Evolutionary conservation across 2,329 filamentous ascomycete species (phyloP), one percentile per base, ranked within the genome.

Genomic region (Fusarium sp.): DNA sequence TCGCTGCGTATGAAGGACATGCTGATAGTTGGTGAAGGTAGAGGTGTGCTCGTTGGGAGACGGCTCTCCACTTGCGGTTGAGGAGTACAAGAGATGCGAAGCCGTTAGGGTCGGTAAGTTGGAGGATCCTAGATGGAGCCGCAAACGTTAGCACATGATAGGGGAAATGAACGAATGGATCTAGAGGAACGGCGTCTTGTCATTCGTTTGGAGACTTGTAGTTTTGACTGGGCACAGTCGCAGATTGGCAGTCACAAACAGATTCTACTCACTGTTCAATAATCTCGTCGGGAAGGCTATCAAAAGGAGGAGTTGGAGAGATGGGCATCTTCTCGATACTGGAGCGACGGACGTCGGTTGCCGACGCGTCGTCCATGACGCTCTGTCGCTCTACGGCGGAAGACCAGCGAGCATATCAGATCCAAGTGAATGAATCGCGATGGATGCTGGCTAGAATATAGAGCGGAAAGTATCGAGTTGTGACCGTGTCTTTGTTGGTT

Each of bases 31-130:
- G 87, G 63, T 83, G 78, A 35, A 81, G 80, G 72, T 89, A 90
- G 52, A 90, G 82, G 63, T 87, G 79, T 21, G 84, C 76, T 65
- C 85, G 84, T 70, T 89, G 86, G 10, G 88, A 88, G 59, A 87
- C 82, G 51, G 79, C 79, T 57, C 86, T 80, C 87, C 87, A 90
- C 77, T 86, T 87, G 45, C 82, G 77, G 76, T 88, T 89, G 63
- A 90, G 77, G 48, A 89, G 76, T 41, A 87, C 76, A 59, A 90
- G 81, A 33, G 88, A 90, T 39, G 88, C 87, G 73, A 90, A 90
- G 56, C 81, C 82, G 72, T 85, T 83, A 42, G 88, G 81, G 61
- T 87, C 85, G 63, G 84, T 80, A 33, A 80, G 77, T 64, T 80
- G 79, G 33, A 90, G 79, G 65, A 90, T 88, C 67, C 87, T 90